These are phyloP conservation scores for Camptophora hylomeconis DNA, from an alignment of 2,329 filamentous ascomycete genomes.

Conservation along the genomic window DNA sequence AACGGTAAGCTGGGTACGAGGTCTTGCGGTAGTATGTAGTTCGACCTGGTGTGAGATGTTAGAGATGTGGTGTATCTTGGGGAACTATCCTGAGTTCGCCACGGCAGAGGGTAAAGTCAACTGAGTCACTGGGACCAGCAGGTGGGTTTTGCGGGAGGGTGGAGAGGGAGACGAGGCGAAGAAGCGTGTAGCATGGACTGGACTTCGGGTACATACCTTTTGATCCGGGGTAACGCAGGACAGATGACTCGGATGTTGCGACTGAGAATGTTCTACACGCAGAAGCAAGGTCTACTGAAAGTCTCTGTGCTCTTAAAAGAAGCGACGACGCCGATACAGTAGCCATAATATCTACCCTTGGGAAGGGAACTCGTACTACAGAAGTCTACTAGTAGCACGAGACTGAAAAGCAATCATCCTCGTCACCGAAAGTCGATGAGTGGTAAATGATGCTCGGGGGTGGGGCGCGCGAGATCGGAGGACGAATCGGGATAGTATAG, in stretches of 20 bases:
- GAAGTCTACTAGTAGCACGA: too few relatives aligned
- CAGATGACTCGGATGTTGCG: slow-evolving; percentile 2
- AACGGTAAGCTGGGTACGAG: slow-evolving; percentile 14
- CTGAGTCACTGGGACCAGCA: slow-evolving; percentile 1
- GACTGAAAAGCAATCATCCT: too few relatives aligned
- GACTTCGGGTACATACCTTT: slow-evolving; percentile 10
- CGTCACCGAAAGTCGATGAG: too few relatives aligned
- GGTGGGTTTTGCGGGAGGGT: slow-evolving; percentile 4
- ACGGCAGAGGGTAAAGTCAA: slow-evolving; percentile 5
- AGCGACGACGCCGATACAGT: slow-evolving; percentile 7
- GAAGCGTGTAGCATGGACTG: slow-evolving; percentile 6
- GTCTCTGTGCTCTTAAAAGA: slow-evolving; percentile 10
- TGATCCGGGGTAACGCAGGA: slow-evolving; percentile 5
- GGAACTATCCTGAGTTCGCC: slow-evolving; percentile 2
- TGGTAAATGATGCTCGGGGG: too few relatives aligned
- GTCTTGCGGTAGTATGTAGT: slow-evolving; percentile 16
- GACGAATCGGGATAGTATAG: too few relatives aligned
- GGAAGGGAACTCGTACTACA: too few relatives aligned
- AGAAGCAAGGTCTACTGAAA: slow-evolving; percentile 13
- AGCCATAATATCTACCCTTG: slow-evolving; percentile 3
- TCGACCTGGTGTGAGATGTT: slow-evolving; percentile 1
- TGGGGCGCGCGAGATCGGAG: too few relatives aligned
- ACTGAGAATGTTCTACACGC: slow-evolving; percentile 8
- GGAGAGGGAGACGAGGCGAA: slow-evolving; percentile 9
- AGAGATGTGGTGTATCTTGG: slow-evolving; percentile 6